Conservation (phyloP, 2,329 filamentous ascomycete genomes). For the Fusarium globosum region DNA sequence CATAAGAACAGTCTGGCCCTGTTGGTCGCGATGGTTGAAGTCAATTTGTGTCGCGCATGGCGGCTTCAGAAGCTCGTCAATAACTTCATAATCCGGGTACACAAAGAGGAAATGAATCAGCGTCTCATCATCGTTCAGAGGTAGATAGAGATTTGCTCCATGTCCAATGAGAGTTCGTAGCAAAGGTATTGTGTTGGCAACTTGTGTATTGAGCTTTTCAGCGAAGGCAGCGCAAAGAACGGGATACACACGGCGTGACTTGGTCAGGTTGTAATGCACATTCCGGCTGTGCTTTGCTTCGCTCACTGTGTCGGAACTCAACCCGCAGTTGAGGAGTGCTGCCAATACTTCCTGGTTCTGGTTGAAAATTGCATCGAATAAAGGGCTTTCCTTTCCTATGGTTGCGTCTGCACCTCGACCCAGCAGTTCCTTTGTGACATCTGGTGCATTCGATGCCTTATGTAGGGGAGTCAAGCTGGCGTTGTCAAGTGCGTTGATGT, state of each 20-base stretch:
- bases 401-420: constrained; percentile 12
- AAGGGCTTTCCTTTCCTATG: background rate
- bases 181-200: background rate
- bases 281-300: background rate
- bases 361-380: constrained; percentile 26
- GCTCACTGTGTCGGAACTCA: constrained; percentile 14
- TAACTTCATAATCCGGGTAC: background rate
- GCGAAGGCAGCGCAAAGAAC: constrained; percentile 15
- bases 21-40: constrained; percentile 32
- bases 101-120: constrained; percentile 34
- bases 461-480: constrained; percentile 8
- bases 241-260: constrained; percentile 9
- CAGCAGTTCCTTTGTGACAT: constrained; percentile 16
- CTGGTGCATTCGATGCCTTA: constrained; percentile 9
- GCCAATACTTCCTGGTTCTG: constrained; percentile 18
- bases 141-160: constrained; percentile 30
- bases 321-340: constrained; percentile 24
- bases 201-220: background rate
- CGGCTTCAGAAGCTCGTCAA: constrained; percentile 14
- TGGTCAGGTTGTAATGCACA: background rate
- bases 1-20: constrained; percentile 33
- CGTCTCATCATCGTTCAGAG: constrained; percentile 34
- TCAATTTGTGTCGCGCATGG: constrained; percentile 33
- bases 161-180: constrained; percentile 12
- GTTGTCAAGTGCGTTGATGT: constrained; percentile 22